These are phyloP conservation scores for Chlamydomonas schloesseri DNA, from an alignment of 139 green algal species.

Conservation along the genomic window DNA sequence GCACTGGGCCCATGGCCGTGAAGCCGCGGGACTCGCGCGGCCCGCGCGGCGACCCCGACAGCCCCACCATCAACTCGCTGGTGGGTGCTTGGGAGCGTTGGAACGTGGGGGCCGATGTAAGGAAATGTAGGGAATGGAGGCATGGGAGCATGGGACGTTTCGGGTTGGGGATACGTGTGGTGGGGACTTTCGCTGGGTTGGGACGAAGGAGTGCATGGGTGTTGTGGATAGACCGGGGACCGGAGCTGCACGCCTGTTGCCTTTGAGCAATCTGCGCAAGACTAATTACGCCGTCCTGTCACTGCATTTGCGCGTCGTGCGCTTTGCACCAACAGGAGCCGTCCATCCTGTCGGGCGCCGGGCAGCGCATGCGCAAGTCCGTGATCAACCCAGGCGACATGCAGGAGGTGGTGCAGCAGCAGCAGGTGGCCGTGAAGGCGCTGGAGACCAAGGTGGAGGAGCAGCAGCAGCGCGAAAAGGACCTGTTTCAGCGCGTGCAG, in stretches of 20 bases:
- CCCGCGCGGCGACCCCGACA: neutral
- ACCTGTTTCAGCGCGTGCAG: conserved; percentile 33
- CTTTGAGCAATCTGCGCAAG: no score
- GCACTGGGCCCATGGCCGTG: neutral
- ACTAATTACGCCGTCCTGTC: no score
- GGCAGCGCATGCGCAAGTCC: conserved; percentile 1
- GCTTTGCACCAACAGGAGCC: conserved; percentile 36
- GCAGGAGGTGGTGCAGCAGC: conserved; percentile 27
- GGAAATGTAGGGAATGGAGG: no score
- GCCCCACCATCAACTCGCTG: neutral
- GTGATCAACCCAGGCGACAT: neutral
- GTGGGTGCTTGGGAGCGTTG: no score
- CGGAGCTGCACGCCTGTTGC: no score
- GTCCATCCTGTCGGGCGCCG: neutral
- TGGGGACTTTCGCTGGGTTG: no score
- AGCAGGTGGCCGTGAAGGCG: conserved; percentile 18
- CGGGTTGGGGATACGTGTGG: no score
- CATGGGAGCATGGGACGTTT: no score
- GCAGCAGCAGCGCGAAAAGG: conserved; percentile 33
- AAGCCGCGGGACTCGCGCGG: conserved; percentile 11
- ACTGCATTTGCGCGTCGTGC: no score
- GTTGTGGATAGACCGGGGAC: no score
- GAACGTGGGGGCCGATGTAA: no score
- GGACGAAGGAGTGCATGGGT: no score
- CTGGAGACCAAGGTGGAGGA: conserved; percentile 18